phyloP scores from a whole-genome alignment of 768 basidiomycete species.

The Leucocoprinus sp. region DNA sequence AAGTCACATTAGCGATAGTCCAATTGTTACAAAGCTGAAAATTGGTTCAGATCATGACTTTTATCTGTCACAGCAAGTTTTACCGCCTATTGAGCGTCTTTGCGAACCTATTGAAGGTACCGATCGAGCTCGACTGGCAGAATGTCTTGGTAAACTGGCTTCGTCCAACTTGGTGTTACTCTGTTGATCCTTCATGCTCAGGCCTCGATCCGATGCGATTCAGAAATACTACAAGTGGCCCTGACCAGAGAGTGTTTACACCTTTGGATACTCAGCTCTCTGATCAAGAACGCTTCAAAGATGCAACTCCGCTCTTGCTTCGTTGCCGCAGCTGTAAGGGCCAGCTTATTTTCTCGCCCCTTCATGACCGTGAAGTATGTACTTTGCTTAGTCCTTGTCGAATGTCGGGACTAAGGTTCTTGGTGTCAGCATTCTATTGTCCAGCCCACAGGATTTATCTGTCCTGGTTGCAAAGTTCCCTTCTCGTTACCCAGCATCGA shows the following conservation, averaged over 20 bases:
- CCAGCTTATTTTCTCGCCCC: slow-evolving; percentile 46
- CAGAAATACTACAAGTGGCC: slow-evolving; percentile 20
- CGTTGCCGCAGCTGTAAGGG: slow-evolving; percentile 71
- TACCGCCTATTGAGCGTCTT: slow-evolving; percentile 90
- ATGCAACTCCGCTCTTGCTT: slow-evolving; percentile 62
- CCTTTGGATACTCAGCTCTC: slow-evolving; percentile 85
- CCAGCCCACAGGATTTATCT: slow-evolving; percentile 54
- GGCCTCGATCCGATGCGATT: slow-evolving; percentile 27
- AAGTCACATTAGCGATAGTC: slow-evolving; percentile 12
- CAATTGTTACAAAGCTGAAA: slow-evolving; percentile 1
- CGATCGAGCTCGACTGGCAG: slow-evolving; percentile 83
- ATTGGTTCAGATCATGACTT: slow-evolving; percentile 69
- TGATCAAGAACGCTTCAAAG: slow-evolving; percentile 80
- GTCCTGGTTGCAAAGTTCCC: slow-evolving; percentile 53
- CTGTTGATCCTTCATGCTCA: slow-evolving; percentile 27
- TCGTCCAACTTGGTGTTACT: neutral
- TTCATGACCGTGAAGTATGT: slow-evolving; percentile 54
- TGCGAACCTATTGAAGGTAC: slow-evolving; percentile 97
- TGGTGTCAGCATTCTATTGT: slow-evolving; percentile 55
- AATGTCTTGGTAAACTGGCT: slow-evolving; percentile 72
- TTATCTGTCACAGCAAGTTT: slow-evolving; percentile 84
- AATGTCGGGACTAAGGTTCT: slow-evolving; percentile 7
- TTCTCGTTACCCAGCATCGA: slow-evolving; percentile 59
- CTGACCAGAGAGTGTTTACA: slow-evolving; percentile 61
- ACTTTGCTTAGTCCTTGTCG: neutral